Conservation (phyloP, 2,329 filamentous ascomycete species). For the Alternaria ethzedia region DNA sequence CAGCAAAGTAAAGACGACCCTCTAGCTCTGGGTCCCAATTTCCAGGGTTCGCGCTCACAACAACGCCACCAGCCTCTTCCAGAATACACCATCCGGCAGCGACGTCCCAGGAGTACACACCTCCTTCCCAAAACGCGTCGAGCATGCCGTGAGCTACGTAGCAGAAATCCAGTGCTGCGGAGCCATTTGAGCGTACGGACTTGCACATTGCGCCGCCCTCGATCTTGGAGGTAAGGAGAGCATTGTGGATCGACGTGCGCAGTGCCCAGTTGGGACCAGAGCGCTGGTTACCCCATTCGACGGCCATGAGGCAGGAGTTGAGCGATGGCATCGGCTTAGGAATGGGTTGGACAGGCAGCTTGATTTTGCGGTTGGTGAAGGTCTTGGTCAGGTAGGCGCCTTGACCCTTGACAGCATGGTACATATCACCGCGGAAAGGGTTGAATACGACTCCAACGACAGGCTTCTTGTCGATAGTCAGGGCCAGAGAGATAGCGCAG, state of each 20-base stretch:
- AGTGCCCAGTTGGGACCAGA: conserved; percentile 46
- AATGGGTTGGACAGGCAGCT: conserved; percentile 39
- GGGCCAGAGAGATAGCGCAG: conserved; percentile 41
- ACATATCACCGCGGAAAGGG: conserved; percentile 44
- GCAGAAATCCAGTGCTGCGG: conserved; percentile 49
- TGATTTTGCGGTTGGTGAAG: conserved; percentile 23
- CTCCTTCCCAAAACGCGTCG: conserved; percentile 48
- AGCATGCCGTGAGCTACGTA: conserved; percentile 46
- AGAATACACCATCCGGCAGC: conserved; percentile 48
- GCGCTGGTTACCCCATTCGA: conserved; percentile 50
- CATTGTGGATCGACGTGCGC: conserved; percentile 35
- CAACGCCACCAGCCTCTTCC: conserved; percentile 47
- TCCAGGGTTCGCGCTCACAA: conserved; percentile 45
- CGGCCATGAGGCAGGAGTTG: conserved; percentile 40
- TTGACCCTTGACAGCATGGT: conserved; percentile 41
- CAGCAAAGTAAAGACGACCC: conserved; percentile 44
- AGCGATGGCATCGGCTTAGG: conserved; percentile 35
- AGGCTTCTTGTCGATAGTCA: conserved; percentile 41
- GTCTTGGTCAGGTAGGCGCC: conserved; percentile 39
- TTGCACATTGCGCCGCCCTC: conserved; percentile 44
- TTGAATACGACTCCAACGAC: conserved; percentile 47
- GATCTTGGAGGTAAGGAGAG: conserved; percentile 36
- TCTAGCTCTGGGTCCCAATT: conserved; percentile 45
- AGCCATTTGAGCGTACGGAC: conserved; percentile 43
- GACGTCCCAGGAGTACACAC: conserved; percentile 47